Evolutionary conservation across 768 basidiomycete genomes (phyloP).

Genomic region (Hebeloma cylindrosporum): DNA sequence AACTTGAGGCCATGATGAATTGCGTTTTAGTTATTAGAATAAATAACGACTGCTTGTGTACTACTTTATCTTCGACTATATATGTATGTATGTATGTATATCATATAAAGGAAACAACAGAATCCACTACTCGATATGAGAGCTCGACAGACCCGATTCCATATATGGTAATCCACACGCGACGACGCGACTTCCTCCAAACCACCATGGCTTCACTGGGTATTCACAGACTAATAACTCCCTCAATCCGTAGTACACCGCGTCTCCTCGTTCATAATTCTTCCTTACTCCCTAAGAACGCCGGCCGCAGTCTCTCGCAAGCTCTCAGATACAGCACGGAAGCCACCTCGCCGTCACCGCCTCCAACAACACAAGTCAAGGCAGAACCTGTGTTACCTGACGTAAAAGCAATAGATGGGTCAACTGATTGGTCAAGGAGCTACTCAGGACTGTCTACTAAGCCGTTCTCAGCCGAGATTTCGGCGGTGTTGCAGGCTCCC

Average conservation of each 20-base stretch:
- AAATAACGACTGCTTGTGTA: too few relatives aligned
- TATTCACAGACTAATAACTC: conserved; percentile 16
- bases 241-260: conserved; percentile 9
- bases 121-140: too few relatives aligned
- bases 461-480: conserved; percentile 76
- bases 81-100: too few relatives aligned
- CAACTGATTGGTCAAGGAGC: conserved; percentile 85
- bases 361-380: not conserved
- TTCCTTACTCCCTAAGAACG: conserved; percentile 1
- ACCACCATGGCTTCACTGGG: conserved; percentile 28
- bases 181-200: too few relatives aligned
- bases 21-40: too few relatives aligned
- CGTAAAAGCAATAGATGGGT: conserved; percentile 21
- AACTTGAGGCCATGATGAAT: too few relatives aligned
- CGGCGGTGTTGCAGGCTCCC: conserved; percentile 72
- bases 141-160: too few relatives aligned
- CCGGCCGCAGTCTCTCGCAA: conserved; percentile 6
- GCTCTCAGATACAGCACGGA: conserved; percentile 7
- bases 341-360: not conserved
- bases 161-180: too few relatives aligned
- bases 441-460: conserved; percentile 78
- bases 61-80: too few relatives aligned
- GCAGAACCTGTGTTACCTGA: conserved; percentile 15
- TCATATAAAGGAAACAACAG: too few relatives aligned
- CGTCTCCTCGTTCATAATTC: conserved; percentile 11